Conservation (phyloP, 1,284 basidiomycete genomes). For the Leccinum subrobustum region DNA sequence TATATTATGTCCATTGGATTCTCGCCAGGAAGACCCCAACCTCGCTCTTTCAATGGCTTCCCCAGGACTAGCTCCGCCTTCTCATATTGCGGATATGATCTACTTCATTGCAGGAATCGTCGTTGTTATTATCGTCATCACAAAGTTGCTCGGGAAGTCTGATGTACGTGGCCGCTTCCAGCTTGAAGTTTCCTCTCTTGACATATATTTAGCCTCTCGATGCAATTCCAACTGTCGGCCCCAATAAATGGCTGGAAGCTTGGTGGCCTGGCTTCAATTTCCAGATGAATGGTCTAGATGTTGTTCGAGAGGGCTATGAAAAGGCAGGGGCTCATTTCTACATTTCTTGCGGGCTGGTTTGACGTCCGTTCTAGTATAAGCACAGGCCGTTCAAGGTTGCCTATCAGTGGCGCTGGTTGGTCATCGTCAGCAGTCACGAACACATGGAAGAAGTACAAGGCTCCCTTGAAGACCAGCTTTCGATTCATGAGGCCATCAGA, state of each 20-base stretch:
- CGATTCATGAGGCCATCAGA: constrained; percentile 31
- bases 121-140: background rate
- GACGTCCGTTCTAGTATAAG: constrained; percentile 31
- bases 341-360: background rate
- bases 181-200: background rate
- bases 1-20: constrained; percentile 6
- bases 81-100: background rate
- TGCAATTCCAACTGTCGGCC: constrained; percentile 25
- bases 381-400: constrained; percentile 43
- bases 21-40: background rate
- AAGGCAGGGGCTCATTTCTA: constrained; percentile 8
- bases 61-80: background rate
- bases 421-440: constrained; percentile 39
- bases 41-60: constrained; percentile 3
- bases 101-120: background rate
- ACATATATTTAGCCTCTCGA: constrained; percentile 13
- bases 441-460: constrained; percentile 43
- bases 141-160: background rate
- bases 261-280: constrained; percentile 16
- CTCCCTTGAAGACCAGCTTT: constrained; percentile 39
- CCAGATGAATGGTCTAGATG: constrained; percentile 1
- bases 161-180: background rate
- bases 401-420: constrained; percentile 37
- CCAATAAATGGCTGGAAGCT: constrained; percentile 14
- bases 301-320: constrained; percentile 25